Percentiles rank a stretch among this genome's conserved stretches.
Conservation (phyloP, 805 yeast genomes). For the Candida ovalis region DNA sequence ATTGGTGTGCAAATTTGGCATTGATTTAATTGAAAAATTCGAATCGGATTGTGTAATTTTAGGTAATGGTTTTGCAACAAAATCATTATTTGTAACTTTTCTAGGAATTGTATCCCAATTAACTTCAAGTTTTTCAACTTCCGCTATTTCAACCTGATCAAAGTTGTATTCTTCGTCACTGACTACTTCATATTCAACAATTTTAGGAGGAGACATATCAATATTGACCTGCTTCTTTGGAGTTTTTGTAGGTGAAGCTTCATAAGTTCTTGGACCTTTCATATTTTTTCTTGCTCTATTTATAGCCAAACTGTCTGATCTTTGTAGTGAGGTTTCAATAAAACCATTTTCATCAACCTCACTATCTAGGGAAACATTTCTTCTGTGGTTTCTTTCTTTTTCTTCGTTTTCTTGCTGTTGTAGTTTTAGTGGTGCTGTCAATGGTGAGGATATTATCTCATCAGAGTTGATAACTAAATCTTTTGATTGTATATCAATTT, state of each 20-base stretch:
- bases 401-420: slow-evolving; percentile 1
- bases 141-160: slow-evolving; percentile 9
- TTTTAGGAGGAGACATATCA: slow-evolving; percentile 36
- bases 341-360: slow-evolving; percentile 2
- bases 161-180: slow-evolving; percentile 16
- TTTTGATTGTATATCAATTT: slow-evolving; percentile 19
- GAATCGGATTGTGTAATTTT: slow-evolving; percentile 33
- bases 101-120: slow-evolving; percentile 28
- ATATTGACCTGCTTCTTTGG: slow-evolving; percentile 37
- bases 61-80: slow-evolving; percentile 34
- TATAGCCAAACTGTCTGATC: slow-evolving; percentile 19
- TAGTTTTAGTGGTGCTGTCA: slow-evolving; percentile 20
- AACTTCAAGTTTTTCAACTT: slow-evolving; percentile 17
- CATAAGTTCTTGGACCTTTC: slow-evolving; percentile 27
- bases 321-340: slow-evolving; percentile 11
- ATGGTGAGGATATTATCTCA: slow-evolving; percentile 12
- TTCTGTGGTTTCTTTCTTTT: slow-evolving; percentile 1
- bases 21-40: slow-evolving; percentile 28
- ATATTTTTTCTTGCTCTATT: slow-evolving; percentile 20
- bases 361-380: not conserved
- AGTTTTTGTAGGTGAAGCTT: slow-evolving; percentile 20
- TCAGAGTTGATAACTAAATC: slow-evolving; percentile 10
- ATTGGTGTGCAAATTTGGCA: slow-evolving; percentile 29
- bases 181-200: slow-evolving; percentile 31
- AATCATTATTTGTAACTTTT: slow-evolving; percentile 6